Conservation (phyloP, 2,329 filamentous ascomycete genomes). For the Ascochyta viciae-villosae region DNA sequence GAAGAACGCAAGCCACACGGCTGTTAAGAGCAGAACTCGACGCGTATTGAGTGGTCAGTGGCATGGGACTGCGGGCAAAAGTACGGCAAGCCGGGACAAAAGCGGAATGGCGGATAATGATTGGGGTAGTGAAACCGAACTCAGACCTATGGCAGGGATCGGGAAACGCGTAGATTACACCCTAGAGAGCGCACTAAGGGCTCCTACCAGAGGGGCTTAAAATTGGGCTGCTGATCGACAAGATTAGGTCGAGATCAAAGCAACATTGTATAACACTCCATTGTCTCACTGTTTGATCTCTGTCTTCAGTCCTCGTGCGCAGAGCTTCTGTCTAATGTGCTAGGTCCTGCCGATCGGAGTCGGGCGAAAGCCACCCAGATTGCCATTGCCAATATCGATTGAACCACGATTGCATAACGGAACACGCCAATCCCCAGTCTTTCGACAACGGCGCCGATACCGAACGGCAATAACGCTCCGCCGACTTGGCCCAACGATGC, state of each 20-base stretch:
- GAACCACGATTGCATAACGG: conserved; percentile 37
- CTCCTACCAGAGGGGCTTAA: background rate
- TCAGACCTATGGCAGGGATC: conserved; percentile 1
- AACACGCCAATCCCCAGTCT: conserved; percentile 50
- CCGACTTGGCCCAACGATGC: conserved; percentile 55
- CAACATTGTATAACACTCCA: background rate
- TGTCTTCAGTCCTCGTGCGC: conserved; percentile 3
- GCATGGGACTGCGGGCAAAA: background rate
- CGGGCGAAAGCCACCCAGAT: conserved; percentile 34
- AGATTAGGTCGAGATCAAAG: background rate
- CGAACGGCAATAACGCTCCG: conserved; percentile 53
- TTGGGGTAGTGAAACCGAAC: conserved; percentile 6
- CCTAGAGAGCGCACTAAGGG: background rate
- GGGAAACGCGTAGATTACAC: conserved; percentile 1
- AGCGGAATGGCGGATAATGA: background rate
- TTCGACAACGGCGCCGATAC: conserved; percentile 52
- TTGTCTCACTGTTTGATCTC: background rate
- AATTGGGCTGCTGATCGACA: background rate
- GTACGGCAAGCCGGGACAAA: background rate
- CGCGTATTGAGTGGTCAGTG: background rate
- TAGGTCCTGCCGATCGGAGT: background rate
- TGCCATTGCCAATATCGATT: conserved; percentile 28
- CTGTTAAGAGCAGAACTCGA: background rate
- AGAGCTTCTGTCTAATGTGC: background rate
- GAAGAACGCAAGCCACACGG: background rate